phyloP scores from a whole-genome alignment of 2,329 filamentous ascomycete species.

The Cadophora gregata region DNA sequence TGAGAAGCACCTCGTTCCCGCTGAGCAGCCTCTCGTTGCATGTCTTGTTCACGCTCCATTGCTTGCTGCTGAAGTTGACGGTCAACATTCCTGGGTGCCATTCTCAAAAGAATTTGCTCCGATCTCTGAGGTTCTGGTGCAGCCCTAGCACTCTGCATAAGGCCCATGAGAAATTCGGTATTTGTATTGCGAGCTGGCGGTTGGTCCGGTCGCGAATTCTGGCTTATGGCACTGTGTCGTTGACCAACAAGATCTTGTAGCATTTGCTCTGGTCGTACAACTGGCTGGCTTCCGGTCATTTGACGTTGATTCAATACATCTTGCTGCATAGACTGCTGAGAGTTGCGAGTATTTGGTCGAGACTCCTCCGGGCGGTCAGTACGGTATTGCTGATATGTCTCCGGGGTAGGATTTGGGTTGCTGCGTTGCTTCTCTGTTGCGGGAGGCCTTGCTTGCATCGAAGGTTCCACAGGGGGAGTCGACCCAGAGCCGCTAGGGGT shows the following conservation, averaged over 20 bases:
- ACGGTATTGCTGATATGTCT: constrained; percentile 50
- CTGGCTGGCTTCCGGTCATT: constrained; percentile 45
- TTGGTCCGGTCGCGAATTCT: constrained; percentile 56
- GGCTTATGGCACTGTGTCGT: constrained; percentile 61
- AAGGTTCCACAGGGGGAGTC: constrained; percentile 50
- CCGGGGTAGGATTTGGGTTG: constrained; percentile 53
- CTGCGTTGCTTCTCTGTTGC: constrained; percentile 53
- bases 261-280: constrained; percentile 61
- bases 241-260: constrained; percentile 65
- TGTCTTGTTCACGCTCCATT: constrained; percentile 47
- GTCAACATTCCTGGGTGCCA: constrained; percentile 43
- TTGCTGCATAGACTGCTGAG: constrained; percentile 48
- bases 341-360: constrained; percentile 43
- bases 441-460: constrained; percentile 40
- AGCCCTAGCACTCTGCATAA: constrained; percentile 70
- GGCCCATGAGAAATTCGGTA: constrained; percentile 82
- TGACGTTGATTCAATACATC: constrained; percentile 58
- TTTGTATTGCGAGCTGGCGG: constrained; percentile 57
- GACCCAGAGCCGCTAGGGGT: constrained; percentile 48
- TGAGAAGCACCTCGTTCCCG: constrained; percentile 42
- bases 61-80: constrained; percentile 55
- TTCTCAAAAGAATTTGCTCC: constrained; percentile 60
- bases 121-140: constrained; percentile 56
- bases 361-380: constrained; percentile 42
- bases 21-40: constrained; percentile 40